Conservation (phyloP, 306 rosid genomes). For the Senna siamea region DNA sequence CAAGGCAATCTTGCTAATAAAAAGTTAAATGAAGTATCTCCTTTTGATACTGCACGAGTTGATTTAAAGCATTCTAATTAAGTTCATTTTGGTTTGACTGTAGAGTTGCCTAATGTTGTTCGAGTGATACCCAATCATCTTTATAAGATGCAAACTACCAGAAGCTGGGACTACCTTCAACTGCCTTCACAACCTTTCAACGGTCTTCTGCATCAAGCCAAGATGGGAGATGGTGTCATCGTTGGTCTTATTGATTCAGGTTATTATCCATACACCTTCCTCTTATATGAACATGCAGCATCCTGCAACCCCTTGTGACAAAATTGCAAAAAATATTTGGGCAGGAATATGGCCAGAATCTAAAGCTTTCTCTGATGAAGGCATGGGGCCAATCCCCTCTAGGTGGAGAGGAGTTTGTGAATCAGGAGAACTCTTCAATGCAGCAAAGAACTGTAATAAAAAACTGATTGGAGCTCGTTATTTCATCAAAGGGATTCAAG, state of each 20-base stretch:
- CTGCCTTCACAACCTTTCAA: slow-evolving; percentile 41
- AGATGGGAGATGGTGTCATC: slow-evolving; percentile 49
- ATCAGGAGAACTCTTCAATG: slow-evolving; percentile 47
- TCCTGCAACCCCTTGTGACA: slow-evolving; percentile 5
- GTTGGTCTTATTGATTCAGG: slow-evolving; percentile 62
- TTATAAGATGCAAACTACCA: slow-evolving; percentile 54
- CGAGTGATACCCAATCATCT: slow-evolving; percentile 54
- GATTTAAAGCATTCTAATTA: neutral
- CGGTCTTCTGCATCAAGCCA: slow-evolving; percentile 34
- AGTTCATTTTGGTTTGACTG: slow-evolving; percentile 15
- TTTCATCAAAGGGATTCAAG: slow-evolving; percentile 47
- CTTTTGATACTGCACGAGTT: neutral
- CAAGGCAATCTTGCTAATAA: neutral
- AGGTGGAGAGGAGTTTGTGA: slow-evolving; percentile 57
- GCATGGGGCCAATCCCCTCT: slow-evolving; percentile 52
- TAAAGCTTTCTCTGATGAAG: slow-evolving; percentile 47
- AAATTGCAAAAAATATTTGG: neutral
- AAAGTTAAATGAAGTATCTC: neutral
- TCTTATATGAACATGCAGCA: neutral
- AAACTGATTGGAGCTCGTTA: slow-evolving; percentile 65
- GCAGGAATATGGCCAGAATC: slow-evolving; percentile 71
- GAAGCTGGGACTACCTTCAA: slow-evolving; percentile 65
- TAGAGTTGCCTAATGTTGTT: slow-evolving; percentile 53
- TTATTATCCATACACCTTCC: neutral
- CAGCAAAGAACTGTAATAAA: slow-evolving; percentile 51